Evolutionary conservation across 2,329 filamentous ascomycete genomes (phyloP).

Genomic region (Cladosporium phlei): DNA sequence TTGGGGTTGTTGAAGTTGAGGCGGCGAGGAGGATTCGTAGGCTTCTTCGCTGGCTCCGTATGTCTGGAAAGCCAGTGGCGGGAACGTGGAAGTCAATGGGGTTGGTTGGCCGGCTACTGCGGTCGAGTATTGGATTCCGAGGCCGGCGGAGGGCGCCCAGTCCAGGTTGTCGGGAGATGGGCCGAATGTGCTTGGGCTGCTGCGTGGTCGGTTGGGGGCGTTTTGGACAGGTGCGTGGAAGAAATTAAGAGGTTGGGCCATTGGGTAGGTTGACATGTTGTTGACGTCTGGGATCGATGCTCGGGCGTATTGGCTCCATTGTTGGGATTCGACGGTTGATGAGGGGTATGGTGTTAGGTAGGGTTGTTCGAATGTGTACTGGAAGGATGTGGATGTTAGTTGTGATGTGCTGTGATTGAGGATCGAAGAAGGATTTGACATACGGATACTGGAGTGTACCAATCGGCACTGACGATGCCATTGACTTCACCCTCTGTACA

Average conservation of each 20-base stretch:
- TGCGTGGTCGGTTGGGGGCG: slow-evolving; percentile 36
- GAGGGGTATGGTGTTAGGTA: slow-evolving; percentile 33
- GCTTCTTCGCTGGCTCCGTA: slow-evolving; percentile 24
- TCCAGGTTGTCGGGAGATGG: slow-evolving; percentile 33
- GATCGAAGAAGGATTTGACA: slow-evolving; percentile 17
- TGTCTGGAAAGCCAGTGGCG: slow-evolving; percentile 29
- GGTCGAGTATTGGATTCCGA: slow-evolving; percentile 38
- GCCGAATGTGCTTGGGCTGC: slow-evolving; percentile 41
- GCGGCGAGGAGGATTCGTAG: slow-evolving; percentile 26
- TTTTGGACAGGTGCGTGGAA: slow-evolving; percentile 17
- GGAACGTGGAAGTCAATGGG: slow-evolving; percentile 31
- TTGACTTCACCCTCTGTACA: slow-evolving; percentile 21
- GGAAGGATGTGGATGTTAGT: slow-evolving; percentile 5
- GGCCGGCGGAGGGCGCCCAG: slow-evolving; percentile 37
- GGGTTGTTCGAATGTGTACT: slow-evolving; percentile 30
- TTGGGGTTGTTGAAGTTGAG: slow-evolving; percentile 33
- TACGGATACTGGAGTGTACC: slow-evolving; percentile 30
- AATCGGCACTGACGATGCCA: slow-evolving; percentile 23
- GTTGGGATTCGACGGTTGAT: slow-evolving; percentile 30
- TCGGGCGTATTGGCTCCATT: slow-evolving; percentile 25
- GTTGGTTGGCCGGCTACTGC: slow-evolving; percentile 24
- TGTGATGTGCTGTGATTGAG: neutral
- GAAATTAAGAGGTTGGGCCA: slow-evolving; percentile 4
- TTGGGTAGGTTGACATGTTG: slow-evolving; percentile 15
- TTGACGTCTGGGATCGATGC: slow-evolving; percentile 25